Conservation (phyloP, 352 stramenopile species). For the Phytophthora podocarpi region DNA sequence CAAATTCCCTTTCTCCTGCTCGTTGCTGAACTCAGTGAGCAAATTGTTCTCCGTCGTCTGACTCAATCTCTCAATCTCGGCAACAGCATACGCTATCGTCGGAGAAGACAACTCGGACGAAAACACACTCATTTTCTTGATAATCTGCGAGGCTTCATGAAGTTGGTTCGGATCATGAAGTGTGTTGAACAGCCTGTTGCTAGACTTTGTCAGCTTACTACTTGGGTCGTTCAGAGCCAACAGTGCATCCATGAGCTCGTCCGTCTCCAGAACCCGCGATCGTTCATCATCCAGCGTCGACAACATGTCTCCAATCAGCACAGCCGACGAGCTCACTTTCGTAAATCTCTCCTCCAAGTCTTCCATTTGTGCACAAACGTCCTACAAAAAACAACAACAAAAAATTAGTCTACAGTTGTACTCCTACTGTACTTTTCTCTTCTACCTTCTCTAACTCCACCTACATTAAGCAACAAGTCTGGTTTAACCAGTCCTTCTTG, state of each 20-base stretch:
- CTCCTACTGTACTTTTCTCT: no score
- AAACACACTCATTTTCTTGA: conserved; percentile 80
- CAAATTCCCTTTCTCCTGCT: conserved; percentile 61
- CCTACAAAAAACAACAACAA: conserved; percentile 34
- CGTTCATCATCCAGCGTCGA: conserved; percentile 68
- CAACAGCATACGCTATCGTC: conserved; percentile 55
- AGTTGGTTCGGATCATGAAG: conserved; percentile 74
- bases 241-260: conserved; percentile 80
- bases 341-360: conserved; percentile 86
- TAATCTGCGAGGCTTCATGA: conserved; percentile 65
- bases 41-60: conserved; percentile 80
- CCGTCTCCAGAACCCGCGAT: conserved; percentile 70
- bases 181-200: conserved; percentile 66
- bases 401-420: conserved; percentile 2
- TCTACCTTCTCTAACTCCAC: background rate
- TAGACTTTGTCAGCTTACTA: conserved; percentile 57
- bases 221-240: conserved; percentile 71
- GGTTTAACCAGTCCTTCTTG: conserved; percentile 66
- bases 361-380: conserved; percentile 81
- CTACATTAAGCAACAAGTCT: conserved; percentile 63
- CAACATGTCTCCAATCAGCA: conserved; percentile 75
- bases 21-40: conserved; percentile 73
- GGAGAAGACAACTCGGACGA: conserved; percentile 72
- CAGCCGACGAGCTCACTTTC: conserved; percentile 84
- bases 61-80: conserved; percentile 75